Evolutionary conservation across 805 yeast genomes (phyloP).

Genomic region (Saccharomycopsis sp.): DNA sequence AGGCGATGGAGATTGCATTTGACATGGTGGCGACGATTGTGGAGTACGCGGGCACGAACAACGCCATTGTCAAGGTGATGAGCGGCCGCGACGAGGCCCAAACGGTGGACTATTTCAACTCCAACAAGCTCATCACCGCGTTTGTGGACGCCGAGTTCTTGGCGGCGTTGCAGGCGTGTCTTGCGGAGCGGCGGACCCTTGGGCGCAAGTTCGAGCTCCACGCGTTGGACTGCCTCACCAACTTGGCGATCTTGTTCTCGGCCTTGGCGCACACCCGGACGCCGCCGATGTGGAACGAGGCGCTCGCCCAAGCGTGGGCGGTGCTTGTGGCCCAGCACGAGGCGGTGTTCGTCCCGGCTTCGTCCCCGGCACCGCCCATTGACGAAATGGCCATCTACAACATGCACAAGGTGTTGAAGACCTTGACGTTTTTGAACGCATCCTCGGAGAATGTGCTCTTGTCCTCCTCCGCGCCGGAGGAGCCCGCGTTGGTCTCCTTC

Average conservation of each 20-base stretch:
- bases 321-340: constrained; percentile 1
- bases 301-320: constrained; percentile 4
- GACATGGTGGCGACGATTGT: constrained; percentile 71
- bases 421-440: constrained; percentile 14
- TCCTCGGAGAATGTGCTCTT: background rate
- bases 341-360: background rate
- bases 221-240: constrained; percentile 18
- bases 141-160: constrained; percentile 8
- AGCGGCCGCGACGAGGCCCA: constrained; percentile 17
- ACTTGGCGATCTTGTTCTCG: constrained; percentile 14
- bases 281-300: constrained; percentile 11
- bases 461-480: background rate
- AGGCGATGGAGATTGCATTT: constrained; percentile 58
- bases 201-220: constrained; percentile 15
- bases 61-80: constrained; percentile 22
- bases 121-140: constrained; percentile 5
- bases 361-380: background rate
- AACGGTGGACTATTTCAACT: constrained; percentile 19
- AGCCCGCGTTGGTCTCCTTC: background rate
- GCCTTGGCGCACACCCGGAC: constrained; percentile 2
- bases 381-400: background rate
- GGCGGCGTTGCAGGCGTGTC: constrained; percentile 1
- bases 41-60: constrained; percentile 40
- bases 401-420: constrained; percentile 8
- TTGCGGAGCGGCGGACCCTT: constrained; percentile 4